Evolutionary conservation across 1,284 basidiomycete genomes (phyloP), one percentile per base, ranked within the genome.

Genomic region (Malassezia furfur): DNA sequence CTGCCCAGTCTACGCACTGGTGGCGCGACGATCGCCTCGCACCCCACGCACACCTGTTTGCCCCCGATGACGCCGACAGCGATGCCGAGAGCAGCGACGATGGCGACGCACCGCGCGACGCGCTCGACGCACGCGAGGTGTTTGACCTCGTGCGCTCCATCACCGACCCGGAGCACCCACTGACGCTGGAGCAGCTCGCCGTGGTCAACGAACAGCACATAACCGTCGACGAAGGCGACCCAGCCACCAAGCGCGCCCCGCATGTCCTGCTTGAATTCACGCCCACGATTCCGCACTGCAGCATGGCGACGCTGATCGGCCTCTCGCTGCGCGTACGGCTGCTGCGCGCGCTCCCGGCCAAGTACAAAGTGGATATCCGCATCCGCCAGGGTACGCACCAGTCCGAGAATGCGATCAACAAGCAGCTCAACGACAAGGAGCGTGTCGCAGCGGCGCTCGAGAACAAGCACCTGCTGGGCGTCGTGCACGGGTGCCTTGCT

Each of bases 361-460:
- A 91, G 28, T 98, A 88, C 81, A 93, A 96, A 74, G 83, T 99
- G 25, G 91, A 96, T 76, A 90, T 99, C 57, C 81, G 83, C 38
- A 85, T 99, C 46, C 89, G 91, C 69, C 85, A 87, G 35, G 93
- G 93, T 3, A 93, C 90, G 0, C 94, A 99, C 78, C 88, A 96
- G 76, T 90, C 86, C 70, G 93, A 96, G 74, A 81, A 85, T 61
- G 85, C 90, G 49, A 91, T 96, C 32, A 99, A 98, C 79, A 98
- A 96, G 76, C 93, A 98, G 74, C 80, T 99, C 44, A 96, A 98
- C 72, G 93, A 99, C 78, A 98, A 99, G 77, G 93, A 99, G 77
- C 81, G 93, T 46, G 94, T 98, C 0, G 91, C 91, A 22, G 94
- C 94, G 9, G 94, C 93, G 0, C 79, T 98, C 35, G 93, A 98